These are phyloP conservation scores for Porodaedalea pini DNA, from an alignment of 1,284 basidiomycete species.

Conservation along the genomic window DNA sequence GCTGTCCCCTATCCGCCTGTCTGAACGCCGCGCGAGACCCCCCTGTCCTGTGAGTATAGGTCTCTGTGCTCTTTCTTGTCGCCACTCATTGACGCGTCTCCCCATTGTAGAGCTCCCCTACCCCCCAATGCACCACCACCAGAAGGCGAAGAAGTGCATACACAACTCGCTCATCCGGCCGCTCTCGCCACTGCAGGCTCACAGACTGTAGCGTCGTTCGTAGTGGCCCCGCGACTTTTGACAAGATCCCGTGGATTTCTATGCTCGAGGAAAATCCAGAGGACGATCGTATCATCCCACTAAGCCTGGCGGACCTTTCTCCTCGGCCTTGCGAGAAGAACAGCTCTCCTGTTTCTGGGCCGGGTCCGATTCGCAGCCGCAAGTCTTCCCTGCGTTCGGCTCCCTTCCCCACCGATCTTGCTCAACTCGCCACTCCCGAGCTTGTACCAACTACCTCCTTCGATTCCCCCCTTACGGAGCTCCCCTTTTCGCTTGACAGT, in stretches of 20 bases:
- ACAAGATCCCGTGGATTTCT: slow-evolving; percentile 59
- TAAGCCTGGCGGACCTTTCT: slow-evolving; percentile 56
- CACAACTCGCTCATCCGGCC: slow-evolving; percentile 29
- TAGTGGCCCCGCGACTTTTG: slow-evolving; percentile 42
- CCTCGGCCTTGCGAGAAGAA: slow-evolving; percentile 34
- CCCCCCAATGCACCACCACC: slow-evolving; percentile 6
- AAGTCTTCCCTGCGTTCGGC: slow-evolving; percentile 48
- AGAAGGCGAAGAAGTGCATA: slow-evolving; percentile 14
- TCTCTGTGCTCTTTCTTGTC: slow-evolving; percentile 18
- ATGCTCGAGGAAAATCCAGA: slow-evolving; percentile 42
- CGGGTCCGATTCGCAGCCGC: slow-evolving; percentile 54
- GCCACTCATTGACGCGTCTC: neutral
- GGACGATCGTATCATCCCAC: slow-evolving; percentile 32
- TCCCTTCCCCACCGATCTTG: slow-evolving; percentile 36
- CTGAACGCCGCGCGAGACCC: slow-evolving; percentile 16
- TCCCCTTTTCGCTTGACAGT: slow-evolving; percentile 12
- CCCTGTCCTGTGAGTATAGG: slow-evolving; percentile 15
- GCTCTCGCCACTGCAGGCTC: slow-evolving; percentile 36
- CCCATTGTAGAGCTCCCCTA: slow-evolving; percentile 8
- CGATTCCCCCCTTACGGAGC: slow-evolving; percentile 19
- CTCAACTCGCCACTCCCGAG: slow-evolving; percentile 21
- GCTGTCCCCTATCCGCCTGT: slow-evolving; percentile 31
- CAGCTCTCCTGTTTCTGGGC: slow-evolving; percentile 23
- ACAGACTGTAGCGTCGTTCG: slow-evolving; percentile 31
- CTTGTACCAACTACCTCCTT: slow-evolving; percentile 24